Conservation (phyloP, 768 basidiomycete genomes). For the Kwoniella dendrophila region DNA sequence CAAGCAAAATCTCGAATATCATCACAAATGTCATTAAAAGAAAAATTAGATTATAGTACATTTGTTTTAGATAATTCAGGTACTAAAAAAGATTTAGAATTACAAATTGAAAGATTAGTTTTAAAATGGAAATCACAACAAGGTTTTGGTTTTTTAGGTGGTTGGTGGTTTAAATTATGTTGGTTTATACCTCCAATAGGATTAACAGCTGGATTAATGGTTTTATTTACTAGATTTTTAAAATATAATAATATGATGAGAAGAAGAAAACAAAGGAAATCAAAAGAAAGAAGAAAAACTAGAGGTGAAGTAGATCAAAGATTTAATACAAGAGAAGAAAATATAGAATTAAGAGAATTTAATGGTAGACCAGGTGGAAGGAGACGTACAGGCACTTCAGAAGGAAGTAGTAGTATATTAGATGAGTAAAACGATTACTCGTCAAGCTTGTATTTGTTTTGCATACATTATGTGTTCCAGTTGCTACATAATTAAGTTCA, state of each 20-base stretch:
- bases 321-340: constrained; percentile 16
- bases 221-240: constrained; percentile 39
- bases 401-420: not conserved
- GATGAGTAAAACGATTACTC: no score
- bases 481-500: no score
- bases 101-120: constrained; percentile 61
- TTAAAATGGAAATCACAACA: constrained; percentile 55
- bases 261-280: constrained; percentile 38
- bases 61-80: constrained; percentile 88
- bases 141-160: constrained; percentile 34
- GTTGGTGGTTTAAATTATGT: constrained; percentile 59
- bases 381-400: constrained; percentile 1
- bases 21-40: constrained; percentile 75
- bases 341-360: constrained; percentile 51
- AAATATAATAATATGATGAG: constrained; percentile 1
- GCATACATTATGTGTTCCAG: no score
- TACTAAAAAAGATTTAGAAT: constrained; percentile 66
- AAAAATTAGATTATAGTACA: constrained; percentile 84
- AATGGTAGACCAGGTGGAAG: constrained; percentile 6
- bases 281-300: no score
- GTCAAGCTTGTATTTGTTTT: no score
- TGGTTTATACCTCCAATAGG: constrained; percentile 62
- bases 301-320: constrained; percentile 40
- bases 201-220: constrained; percentile 48
- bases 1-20: constrained; percentile 75